A percentile compares a stretch with the other conserved stretches of the same genome.
Conservation (phyloP, 305 asterid species). For the Plantago coronopus region DNA sequence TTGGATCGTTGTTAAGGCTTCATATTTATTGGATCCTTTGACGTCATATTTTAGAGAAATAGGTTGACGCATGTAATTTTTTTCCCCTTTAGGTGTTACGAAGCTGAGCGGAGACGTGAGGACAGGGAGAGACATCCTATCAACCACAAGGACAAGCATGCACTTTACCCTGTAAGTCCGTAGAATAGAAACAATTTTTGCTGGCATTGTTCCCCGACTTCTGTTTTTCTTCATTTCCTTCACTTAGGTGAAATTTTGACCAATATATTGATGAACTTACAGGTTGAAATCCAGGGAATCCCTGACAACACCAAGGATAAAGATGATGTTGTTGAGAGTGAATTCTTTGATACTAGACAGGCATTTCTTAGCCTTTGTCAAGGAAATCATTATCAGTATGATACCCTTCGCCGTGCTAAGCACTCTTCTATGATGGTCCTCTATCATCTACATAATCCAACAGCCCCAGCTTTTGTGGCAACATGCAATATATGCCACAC, state of each 20-base stretch:
- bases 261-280: constrained; percentile 31
- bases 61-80: neutral
- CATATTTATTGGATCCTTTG: neutral
- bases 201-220: neutral
- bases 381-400: constrained; percentile 98
- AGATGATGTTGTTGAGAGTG: constrained; percentile 96
- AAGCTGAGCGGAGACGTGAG: constrained; percentile 72
- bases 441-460: constrained; percentile 98
- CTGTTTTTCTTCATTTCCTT: constrained; percentile 1
- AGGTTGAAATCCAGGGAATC: constrained; percentile 67
- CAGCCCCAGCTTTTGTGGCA: constrained; percentile 91
- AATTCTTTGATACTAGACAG: constrained; percentile 96
- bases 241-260: constrained; percentile 9
- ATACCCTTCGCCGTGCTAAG: constrained; percentile 96
- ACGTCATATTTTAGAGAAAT: neutral
- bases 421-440: constrained; percentile 99
- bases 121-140: constrained; percentile 88
- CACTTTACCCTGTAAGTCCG: constrained; percentile 61
- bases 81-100: constrained; percentile 65
- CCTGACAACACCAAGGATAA: constrained; percentile 79
- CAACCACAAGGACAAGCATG: constrained; percentile 72
- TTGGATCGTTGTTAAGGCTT: constrained; percentile 2
- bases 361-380: constrained; percentile 95
- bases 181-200: neutral
- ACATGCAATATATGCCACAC: constrained; percentile 73